These are phyloP conservation scores for Earliella scabrosa DNA, from an alignment of 1,284 basidiomycete genomes.

Conservation along the genomic window DNA sequence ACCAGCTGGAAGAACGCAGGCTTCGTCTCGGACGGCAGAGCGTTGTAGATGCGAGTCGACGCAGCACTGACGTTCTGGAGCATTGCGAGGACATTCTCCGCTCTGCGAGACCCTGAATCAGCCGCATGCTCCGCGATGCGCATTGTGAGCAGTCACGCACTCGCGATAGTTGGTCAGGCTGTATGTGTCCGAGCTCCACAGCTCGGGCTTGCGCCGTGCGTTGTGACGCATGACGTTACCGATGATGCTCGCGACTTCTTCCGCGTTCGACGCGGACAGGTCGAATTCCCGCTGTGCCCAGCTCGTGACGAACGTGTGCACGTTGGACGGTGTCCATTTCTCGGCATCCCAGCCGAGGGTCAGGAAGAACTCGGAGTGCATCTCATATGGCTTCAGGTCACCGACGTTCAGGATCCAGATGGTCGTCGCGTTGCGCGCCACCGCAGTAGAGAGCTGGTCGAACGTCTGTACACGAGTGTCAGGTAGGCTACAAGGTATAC, in stretches of 20 bases:
- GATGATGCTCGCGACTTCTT: slow-evolving; percentile 54
- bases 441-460: slow-evolving; percentile 65
- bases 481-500: not conserved
- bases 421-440: slow-evolving; percentile 57
- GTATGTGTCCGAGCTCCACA: slow-evolving; percentile 65
- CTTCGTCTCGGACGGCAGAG: slow-evolving; percentile 47
- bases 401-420: slow-evolving; percentile 71
- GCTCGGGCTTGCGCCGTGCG: slow-evolving; percentile 67
- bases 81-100: slow-evolving; percentile 54
- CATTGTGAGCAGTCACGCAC: slow-evolving; percentile 44
- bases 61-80: slow-evolving; percentile 54
- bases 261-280: slow-evolving; percentile 41
- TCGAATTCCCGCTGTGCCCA: slow-evolving; percentile 75
- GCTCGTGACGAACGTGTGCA: slow-evolving; percentile 53
- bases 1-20: slow-evolving; percentile 73
- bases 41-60: slow-evolving; percentile 61
- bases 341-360: slow-evolving; percentile 63
- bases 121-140: not conserved
- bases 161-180: slow-evolving; percentile 70
- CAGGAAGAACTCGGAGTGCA: slow-evolving; percentile 73
- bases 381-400: slow-evolving; percentile 76
- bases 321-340: slow-evolving; percentile 54
- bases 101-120: slow-evolving; percentile 39
- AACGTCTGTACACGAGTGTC: slow-evolving; percentile 42
- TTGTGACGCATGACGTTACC: slow-evolving; percentile 66